Evolutionary conservation across 306 rosid species (phyloP), one percentile per base, ranked within the genome.

Genomic region (Sindora glabra): DNA sequence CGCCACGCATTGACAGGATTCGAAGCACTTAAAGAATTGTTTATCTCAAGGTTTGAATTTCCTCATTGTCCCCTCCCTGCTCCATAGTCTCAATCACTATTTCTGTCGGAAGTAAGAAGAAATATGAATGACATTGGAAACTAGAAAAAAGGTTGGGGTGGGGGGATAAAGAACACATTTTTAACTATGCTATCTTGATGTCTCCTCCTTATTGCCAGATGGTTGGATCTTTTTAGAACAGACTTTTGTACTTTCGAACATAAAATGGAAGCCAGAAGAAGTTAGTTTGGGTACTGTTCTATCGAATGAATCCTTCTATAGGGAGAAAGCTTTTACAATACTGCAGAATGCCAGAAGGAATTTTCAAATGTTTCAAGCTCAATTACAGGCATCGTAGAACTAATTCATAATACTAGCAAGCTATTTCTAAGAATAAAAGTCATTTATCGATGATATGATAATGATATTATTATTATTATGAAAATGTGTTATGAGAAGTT

Each of bases 1-100:
- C 87, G 97, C 54, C 96, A 89, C 46, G 97, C 97, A 25, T 73
- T 94, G 56, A 79, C 90, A 24, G 99, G 95, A 34, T 94, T 94
- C 40, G 97, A 94, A 80, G 88, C 95, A 3, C 77, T 94, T 56
- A 80, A 76, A 76, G 97, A 94, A 65, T 72, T 94, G 41, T 94
- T 94, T 69, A 62, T 86, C 48, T 73, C 97, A 56, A 86, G 97
- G 99, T 94, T 12, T 30, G 70, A 26, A 40, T 50, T 58, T 48
- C 14, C 27, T 14, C 33, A 26, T 8, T 11, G 13, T 22, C 32
- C 22, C 26, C 6, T 50, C 10, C 1, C 18, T 25, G 3, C 3
- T 10, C n/a, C n/a, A n/a, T n/a, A n/a, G n/a, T n/a, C n/a, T n/a
- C n/a, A n/a, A n/a, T n/a, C n/a, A n/a, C n/a, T n/a, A n/a, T n/a